Evolutionary conservation across 176 grass and related monocot genomes (phyloP).

Genomic region (Bromus sterilis): DNA sequence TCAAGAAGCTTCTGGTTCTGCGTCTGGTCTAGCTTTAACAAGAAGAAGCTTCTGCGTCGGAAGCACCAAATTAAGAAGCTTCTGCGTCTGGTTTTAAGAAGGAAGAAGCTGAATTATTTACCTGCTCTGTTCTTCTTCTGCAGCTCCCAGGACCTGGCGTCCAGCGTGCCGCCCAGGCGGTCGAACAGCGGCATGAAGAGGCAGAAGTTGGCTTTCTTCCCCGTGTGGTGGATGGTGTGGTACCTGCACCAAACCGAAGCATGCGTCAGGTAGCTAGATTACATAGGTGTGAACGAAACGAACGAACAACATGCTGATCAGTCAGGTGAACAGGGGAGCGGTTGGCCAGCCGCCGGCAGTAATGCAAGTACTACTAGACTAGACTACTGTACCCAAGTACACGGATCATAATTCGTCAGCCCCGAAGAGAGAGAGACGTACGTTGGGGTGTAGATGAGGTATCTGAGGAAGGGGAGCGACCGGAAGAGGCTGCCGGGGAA

Average conservation of each 20-base stretch:
- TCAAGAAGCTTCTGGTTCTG: no score
- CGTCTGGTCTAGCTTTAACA: not conserved
- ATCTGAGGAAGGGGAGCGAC: conserved; percentile 50
- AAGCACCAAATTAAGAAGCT: no score
- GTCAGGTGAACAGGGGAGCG: not conserved
- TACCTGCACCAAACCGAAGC: conserved; percentile 39
- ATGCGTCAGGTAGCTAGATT: not conserved
- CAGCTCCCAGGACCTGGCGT: conserved; percentile 49
- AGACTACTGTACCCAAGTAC: not conserved
- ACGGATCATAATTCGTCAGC: not conserved
- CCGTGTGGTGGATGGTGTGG: conserved; percentile 71
- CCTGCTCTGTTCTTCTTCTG: conserved; percentile 56
- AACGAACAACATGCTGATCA: not conserved
- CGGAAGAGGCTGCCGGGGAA: conserved; percentile 39
- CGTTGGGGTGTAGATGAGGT: conserved; percentile 81
- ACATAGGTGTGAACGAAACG: not conserved
- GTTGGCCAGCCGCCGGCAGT: not conserved
- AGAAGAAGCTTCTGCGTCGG: not conserved
- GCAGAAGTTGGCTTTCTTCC: conserved; percentile 74
- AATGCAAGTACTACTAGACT: not conserved
- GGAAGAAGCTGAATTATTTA: no score
- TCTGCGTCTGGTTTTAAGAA: no score
- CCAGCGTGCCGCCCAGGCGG: conserved; percentile 62
- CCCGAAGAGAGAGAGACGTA: conserved; percentile 17
- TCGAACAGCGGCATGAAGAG: conserved; percentile 98